Evolutionary conservation across 2,329 filamentous ascomycete species (phyloP), one percentile per base, ranked within the genome.

Genomic region (Sordariomycetes sp.): DNA sequence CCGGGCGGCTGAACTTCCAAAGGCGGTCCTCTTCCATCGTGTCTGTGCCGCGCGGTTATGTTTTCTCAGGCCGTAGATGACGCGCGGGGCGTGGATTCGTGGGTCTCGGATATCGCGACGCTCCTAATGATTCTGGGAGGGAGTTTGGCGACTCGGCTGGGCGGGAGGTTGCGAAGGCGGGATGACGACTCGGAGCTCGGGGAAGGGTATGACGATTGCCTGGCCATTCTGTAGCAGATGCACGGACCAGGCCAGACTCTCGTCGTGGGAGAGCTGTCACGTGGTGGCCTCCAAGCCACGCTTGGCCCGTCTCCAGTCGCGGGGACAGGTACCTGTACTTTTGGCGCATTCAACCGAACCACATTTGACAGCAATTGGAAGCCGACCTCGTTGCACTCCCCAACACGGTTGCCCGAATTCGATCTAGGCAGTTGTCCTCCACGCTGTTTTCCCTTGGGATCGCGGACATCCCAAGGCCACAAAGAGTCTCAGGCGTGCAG

Each of bases 1-100:
- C 82, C 58, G 84, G 84, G 76, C 74, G 79, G 70, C 76, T 71
- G 68, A 87, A 87, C 74, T 85, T 86, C 79, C 80, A 87, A 64
- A 87, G 81, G 59, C 83, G 80, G 60, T 86, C 82, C 64, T 86
- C 82, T 62, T 83, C 80, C 81, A 85, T 85, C 55, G 37, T 69
- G 64, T n/a, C 10, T 8, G 46, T 50, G 46, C 20, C n/a, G 55
- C 8, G 18, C 43, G 43, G 43, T 35, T 14, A 32, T 35, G 22
- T 22, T 14, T 20, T 32, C 32, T 40, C 22, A 32, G 53, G 12
- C 12, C 20, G 53, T 8, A 50, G 46, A 24, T n/a, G 20, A 22
- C 22, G 46, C n/a, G 46, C 46, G 22, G 20, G 46, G 1, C 22
- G 11, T 24, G 46, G 22, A 24, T 24, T 14, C 22, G 46, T 22